These are phyloP conservation scores for Anisodus tanguticus DNA, from an alignment of 257 asterid species.

Conservation along the genomic window DNA sequence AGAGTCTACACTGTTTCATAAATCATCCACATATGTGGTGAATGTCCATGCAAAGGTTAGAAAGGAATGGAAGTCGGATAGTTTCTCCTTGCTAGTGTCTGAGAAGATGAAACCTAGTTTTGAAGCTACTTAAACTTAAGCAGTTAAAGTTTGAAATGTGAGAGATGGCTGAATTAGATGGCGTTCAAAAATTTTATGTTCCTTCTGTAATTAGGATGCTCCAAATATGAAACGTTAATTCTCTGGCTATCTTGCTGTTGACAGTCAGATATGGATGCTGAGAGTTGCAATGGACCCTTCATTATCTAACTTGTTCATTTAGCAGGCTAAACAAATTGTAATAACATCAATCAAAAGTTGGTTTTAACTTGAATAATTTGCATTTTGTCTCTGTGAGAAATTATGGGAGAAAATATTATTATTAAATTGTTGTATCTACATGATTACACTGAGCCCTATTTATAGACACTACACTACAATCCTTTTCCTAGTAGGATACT, in stretches of 20 bases:
- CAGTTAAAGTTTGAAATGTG: neutral
- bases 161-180: neutral
- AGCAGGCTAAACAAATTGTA: neutral
- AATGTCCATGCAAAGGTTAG: neutral
- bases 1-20: neutral
- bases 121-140: neutral
- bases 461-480: too few species aligned
- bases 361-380: slow-evolving; percentile 13
- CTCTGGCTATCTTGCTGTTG: slow-evolving; percentile 16
- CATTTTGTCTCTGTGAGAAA: neutral
- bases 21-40: neutral
- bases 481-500: too few species aligned
- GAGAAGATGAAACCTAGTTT: slow-evolving; percentile 26
- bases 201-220: neutral
- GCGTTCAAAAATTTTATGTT: too few species aligned
- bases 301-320: neutral
- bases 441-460: too few species aligned
- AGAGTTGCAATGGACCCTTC: neutral
- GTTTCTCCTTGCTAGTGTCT: neutral
- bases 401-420: too few species aligned
- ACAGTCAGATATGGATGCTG: slow-evolving; percentile 3
- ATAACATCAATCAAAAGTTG: neutral
- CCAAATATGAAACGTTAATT: neutral
- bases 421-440: too few species aligned
- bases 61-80: neutral